Conservation (phyloP, 179 eudicot species). For the Nepenthes alata region DNA sequence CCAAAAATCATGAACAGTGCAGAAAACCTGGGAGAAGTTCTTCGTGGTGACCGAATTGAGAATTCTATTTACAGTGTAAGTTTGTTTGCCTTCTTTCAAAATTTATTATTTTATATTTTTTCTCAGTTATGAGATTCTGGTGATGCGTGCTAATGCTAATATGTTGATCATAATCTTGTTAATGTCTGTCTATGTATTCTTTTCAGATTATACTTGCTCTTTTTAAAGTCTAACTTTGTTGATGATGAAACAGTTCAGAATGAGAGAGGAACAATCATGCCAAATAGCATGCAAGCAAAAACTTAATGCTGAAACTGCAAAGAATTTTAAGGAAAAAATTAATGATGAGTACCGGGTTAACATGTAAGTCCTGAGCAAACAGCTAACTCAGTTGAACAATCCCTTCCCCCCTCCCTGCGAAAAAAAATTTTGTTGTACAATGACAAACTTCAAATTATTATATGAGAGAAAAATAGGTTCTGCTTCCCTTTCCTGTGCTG, state of each 20-base stretch:
- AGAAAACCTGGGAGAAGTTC: conserved; percentile 38
- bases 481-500: conserved; percentile 2
- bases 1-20: conserved; percentile 27
- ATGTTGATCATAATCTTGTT: too few relatives aligned
- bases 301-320: conserved; percentile 30
- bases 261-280: conserved; percentile 35
- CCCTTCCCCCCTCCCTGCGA: neutral
- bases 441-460: too few relatives aligned
- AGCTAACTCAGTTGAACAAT: neutral
- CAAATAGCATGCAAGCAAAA: conserved; percentile 22
- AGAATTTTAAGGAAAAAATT: conserved; percentile 37
- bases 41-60: conserved; percentile 42
- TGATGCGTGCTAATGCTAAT: neutral
- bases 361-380: conserved; percentile 18
- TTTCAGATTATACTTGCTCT: neutral
- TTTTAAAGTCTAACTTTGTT: neutral
- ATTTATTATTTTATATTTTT: neutral
- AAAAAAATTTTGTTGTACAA: too few relatives aligned
- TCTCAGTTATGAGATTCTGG: neutral
- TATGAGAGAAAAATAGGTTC: neutral
- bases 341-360: conserved; percentile 40
- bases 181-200: too few relatives aligned
- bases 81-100: neutral
- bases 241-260: conserved; percentile 17
- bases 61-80: conserved; percentile 32